A percentile compares a stretch with the other conserved stretches of the same genome.
Evolutionary conservation across 139 green algal species (phyloP).

Genomic region (Yamagishiella unicocca): DNA sequence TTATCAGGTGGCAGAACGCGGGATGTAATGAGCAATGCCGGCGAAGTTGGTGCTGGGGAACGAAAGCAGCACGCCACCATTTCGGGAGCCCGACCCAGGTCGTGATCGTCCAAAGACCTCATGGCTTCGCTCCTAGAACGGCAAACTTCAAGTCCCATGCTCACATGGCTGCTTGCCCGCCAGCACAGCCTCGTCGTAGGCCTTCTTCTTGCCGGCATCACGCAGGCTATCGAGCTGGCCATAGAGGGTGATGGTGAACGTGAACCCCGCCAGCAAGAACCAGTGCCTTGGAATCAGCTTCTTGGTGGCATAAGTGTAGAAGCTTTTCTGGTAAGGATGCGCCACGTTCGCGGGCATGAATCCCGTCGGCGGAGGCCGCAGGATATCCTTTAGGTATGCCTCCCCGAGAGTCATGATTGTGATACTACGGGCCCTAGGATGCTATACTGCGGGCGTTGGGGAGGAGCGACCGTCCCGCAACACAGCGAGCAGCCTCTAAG

Average conservation of each 20-base stretch:
- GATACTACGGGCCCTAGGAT: not conserved
- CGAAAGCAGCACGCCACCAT: not conserved
- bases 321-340: constrained; percentile 71
- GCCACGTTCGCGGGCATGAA: constrained; percentile 61
- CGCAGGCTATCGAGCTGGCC: constrained; percentile 55
- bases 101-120: not conserved
- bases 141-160: constrained; percentile 10
- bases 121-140: too few species aligned
- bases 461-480: not conserved
- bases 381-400: constrained; percentile 63
- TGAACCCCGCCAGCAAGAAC: constrained; percentile 62
- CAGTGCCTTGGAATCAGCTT: constrained; percentile 65
- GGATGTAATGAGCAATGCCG: too few species aligned
- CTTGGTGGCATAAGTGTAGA: constrained; percentile 69
- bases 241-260: constrained; percentile 63
- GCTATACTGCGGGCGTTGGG: not conserved
- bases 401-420: constrained; percentile 58
- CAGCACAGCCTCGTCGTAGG: constrained; percentile 64
- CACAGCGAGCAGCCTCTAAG: not conserved
- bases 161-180: constrained; percentile 64
- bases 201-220: constrained; percentile 62
- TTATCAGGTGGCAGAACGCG: too few species aligned
- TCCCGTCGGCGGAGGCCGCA: constrained; percentile 60
- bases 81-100: not conserved
- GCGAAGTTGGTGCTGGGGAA: too few species aligned